Evolutionary conservation across 805 yeast genomes (phyloP).

Genomic region (Saturnispora zaruensis): DNA sequence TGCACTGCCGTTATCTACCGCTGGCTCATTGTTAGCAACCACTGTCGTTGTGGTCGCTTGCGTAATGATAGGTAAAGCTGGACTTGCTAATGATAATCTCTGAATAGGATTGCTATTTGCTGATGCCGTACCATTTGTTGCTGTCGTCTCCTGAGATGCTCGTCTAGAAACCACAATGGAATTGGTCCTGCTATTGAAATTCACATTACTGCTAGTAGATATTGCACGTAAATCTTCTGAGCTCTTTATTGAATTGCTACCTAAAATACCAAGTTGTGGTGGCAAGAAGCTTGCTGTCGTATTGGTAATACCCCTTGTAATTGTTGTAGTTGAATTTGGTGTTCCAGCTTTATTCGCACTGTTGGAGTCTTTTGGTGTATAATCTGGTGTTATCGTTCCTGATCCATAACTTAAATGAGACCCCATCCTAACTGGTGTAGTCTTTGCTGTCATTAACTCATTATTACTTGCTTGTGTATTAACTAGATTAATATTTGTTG

Average conservation of each 20-base stretch:
- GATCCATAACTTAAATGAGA: not conserved
- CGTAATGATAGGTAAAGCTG: constrained; percentile 30
- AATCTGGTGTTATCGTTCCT: not conserved
- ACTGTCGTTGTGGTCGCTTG: constrained; percentile 28
- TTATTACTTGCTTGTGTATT: not conserved
- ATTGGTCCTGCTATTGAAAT: not conserved
- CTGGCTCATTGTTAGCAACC: not conserved
- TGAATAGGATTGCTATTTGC: constrained; percentile 21
- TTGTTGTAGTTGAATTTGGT: constrained; percentile 2
- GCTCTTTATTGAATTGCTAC: not conserved
- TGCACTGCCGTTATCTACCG: not conserved
- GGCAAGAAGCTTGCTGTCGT: constrained; percentile 3
- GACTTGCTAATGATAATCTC: constrained; percentile 25
- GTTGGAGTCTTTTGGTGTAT: not conserved
- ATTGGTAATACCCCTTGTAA: not conserved
- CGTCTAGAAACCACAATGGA: constrained; percentile 10
- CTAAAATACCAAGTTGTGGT: not conserved
- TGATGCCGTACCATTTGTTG: constrained; percentile 6
- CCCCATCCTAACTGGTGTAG: constrained; percentile 1
- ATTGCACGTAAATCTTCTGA: constrained; percentile 5
- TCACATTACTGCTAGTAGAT: not conserved
- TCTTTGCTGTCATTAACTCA: not conserved
- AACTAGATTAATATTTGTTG: constrained; percentile 3
- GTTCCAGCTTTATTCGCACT: not conserved
- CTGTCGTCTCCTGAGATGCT: constrained; percentile 13